phyloP scores from a whole-genome alignment of 176 grass and related monocot genomes.

The Pontederia paniculata region DNA sequence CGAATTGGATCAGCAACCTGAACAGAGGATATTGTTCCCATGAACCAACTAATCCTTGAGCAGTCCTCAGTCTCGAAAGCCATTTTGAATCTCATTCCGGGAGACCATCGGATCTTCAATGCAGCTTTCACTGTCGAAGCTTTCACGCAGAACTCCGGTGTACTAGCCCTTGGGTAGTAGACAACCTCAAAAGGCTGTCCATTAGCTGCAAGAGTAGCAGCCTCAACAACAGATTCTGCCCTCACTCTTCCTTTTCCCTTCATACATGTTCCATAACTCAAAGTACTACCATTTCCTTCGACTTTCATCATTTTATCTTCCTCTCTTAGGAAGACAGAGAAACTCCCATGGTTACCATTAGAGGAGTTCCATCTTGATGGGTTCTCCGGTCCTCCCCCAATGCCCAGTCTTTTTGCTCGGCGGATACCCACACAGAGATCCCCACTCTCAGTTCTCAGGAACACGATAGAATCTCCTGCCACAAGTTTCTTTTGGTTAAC shows the following conservation, averaged over 20 bases:
- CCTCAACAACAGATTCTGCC: slow-evolving; percentile 41
- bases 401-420: slow-evolving; percentile 43
- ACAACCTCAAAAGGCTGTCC: slow-evolving; percentile 66
- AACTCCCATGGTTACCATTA: slow-evolving; percentile 1
- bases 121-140: slow-evolving; percentile 36
- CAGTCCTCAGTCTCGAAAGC: slow-evolving; percentile 90
- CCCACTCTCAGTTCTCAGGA: slow-evolving; percentile 54
- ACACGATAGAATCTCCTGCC: slow-evolving; percentile 75
- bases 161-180: slow-evolving; percentile 65
- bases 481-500: slow-evolving; percentile 73
- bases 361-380: slow-evolving; percentile 1
- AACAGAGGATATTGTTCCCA: slow-evolving; percentile 63
- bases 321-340: slow-evolving; percentile 28
- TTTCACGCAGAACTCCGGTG: slow-evolving; percentile 55
- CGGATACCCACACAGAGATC: slow-evolving; percentile 58
- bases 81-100: slow-evolving; percentile 87
- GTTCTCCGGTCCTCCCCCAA: slow-evolving; percentile 21
- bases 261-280: not conserved
- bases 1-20: slow-evolving; percentile 35
- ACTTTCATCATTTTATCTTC: slow-evolving; percentile 21
- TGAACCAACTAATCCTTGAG: slow-evolving; percentile 97
- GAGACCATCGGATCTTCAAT: slow-evolving; percentile 50
- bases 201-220: slow-evolving; percentile 40
- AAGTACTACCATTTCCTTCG: slow-evolving; percentile 17
- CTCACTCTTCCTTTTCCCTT: slow-evolving; percentile 34